Evolutionary conservation across 164 flowering plant species (phyloP).

Genomic region (Tetrastigma voinierianum): DNA sequence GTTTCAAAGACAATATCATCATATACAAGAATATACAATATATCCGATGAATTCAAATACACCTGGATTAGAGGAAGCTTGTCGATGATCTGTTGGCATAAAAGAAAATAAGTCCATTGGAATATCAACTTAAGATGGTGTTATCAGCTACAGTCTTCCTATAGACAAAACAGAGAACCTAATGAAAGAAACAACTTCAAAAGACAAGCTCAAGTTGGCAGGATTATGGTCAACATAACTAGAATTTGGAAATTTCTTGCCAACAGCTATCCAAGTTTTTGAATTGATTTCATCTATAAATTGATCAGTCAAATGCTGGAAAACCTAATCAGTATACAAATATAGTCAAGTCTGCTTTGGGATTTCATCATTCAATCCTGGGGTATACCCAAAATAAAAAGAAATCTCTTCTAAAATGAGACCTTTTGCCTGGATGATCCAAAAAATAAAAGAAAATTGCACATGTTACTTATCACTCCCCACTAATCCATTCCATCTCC

Average conservation of each 20-base stretch:
- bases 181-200: background rate
- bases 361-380: too few species aligned
- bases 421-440: too few species aligned
- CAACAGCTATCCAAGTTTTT: background rate
- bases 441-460: too few species aligned
- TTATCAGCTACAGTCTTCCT: background rate
- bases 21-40: too few species aligned
- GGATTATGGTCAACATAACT: background rate
- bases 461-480: too few species aligned
- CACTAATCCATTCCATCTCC: too few species aligned
- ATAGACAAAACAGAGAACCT: background rate
- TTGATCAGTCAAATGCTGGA: background rate
- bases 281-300: background rate
- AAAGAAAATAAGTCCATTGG: background rate
- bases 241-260: background rate
- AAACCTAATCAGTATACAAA: too few species aligned
- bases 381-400: too few species aligned
- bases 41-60: constrained; percentile 71
- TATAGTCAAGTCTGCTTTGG: too few species aligned
- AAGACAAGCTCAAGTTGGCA: background rate
- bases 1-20: background rate
- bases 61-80: constrained; percentile 70
- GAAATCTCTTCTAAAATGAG: too few species aligned
- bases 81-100: constrained; percentile 62
- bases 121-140: background rate